phyloP scores from a whole-genome alignment of 305 asterid genomes.

The Lippia alba region DNA sequence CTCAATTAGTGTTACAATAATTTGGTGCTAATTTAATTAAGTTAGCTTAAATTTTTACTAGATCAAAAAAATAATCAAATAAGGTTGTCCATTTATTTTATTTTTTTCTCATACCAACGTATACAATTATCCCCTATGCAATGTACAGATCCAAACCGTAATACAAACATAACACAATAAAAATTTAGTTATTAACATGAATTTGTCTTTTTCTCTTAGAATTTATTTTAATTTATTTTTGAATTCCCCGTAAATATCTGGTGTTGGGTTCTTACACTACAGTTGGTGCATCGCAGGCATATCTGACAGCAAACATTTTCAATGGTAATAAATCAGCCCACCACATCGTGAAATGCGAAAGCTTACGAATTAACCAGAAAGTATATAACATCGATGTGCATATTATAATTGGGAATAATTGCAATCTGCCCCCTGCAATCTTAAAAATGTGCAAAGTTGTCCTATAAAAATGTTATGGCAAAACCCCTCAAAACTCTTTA shows the following conservation, averaged over 20 bases:
- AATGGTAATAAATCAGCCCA: neutral
- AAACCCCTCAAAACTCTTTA: too few species aligned
- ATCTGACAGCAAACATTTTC: neutral
- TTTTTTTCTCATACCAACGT: neutral
- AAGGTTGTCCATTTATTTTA: constrained; percentile 10
- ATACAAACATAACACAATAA: too few species aligned
- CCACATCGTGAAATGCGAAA: neutral
- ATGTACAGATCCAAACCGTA: too few species aligned
- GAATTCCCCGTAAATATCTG: neutral
- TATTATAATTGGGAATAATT: neutral
- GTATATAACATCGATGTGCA: neutral
- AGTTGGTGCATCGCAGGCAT: constrained; percentile 3
- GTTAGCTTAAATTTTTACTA: neutral
- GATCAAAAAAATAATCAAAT: neutral
- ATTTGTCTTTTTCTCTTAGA: neutral
- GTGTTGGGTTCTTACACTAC: constrained; percentile 30
- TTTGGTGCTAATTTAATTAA: neutral
- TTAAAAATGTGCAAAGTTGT: too few species aligned
- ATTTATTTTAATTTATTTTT: neutral
- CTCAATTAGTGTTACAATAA: neutral
- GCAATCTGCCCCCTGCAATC: neutral
- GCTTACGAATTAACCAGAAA: neutral
- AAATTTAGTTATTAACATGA: neutral
- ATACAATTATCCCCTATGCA: too few species aligned
- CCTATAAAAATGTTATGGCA: too few species aligned